Evolutionary conservation across 768 basidiomycete genomes (phyloP).

Genomic region (Cantharellus anzutake): DNA sequence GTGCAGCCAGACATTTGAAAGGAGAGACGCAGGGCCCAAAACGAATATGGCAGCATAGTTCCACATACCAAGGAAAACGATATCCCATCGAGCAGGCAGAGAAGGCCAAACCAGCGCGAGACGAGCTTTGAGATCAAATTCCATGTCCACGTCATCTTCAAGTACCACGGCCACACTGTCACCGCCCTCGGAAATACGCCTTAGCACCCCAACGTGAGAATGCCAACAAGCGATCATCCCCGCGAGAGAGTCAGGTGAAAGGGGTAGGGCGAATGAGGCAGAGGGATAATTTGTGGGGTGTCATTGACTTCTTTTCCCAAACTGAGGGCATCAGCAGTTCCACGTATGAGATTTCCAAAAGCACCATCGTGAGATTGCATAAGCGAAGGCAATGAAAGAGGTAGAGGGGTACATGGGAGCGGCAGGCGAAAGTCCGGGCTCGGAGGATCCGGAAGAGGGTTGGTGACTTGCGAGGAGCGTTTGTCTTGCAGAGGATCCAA

Average conservation of each 20-base stretch:
- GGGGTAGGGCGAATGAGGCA: background rate
- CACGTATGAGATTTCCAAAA: background rate
- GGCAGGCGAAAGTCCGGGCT: constrained; percentile 5
- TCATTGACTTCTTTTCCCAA: background rate
- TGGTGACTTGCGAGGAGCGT: background rate
- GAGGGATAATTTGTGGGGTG: background rate
- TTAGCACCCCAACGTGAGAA: constrained; percentile 40
- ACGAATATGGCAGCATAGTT: background rate
- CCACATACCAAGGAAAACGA: constrained; percentile 44
- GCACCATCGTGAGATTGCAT: background rate
- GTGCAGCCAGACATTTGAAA: too few species aligned
- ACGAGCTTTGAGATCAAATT: constrained; percentile 32
- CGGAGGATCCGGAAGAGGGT: constrained; percentile 3
- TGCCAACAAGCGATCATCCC: constrained; percentile 51
- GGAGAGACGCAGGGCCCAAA: background rate
- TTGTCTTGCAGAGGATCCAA: background rate
- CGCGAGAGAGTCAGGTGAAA: constrained; percentile 29
- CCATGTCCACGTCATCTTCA: constrained; percentile 70
- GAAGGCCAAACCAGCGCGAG: constrained; percentile 27
- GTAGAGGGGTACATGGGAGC: constrained; percentile 29
- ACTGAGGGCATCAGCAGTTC: background rate
- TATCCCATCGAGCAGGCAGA: constrained; percentile 48
- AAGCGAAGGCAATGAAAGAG: background rate
- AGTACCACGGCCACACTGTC: constrained; percentile 34
- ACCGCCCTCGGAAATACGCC: constrained; percentile 18